Evolutionary conservation across 345 rosid species (phyloP).

Genomic region (Aquilaria yunnanensis): DNA sequence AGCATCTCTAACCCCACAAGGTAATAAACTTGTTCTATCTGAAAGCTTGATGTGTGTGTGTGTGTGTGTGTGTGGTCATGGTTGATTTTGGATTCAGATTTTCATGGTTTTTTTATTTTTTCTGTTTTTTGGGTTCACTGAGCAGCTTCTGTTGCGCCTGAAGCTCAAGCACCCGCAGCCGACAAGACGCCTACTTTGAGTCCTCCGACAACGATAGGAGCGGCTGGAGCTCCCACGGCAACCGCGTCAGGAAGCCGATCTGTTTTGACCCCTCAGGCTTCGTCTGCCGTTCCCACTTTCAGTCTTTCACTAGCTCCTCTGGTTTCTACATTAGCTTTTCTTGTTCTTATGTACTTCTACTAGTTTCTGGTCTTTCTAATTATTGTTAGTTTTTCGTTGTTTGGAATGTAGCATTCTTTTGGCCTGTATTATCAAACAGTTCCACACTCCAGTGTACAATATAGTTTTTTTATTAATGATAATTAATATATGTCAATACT

Average conservation of each 20-base stretch:
- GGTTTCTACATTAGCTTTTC: slow-evolving; percentile 34
- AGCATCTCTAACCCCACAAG: slow-evolving; percentile 34
- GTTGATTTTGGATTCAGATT: neutral
- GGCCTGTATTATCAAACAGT: no score
- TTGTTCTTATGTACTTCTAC: slow-evolving; percentile 12
- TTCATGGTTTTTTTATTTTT: neutral
- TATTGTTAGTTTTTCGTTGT: no score
- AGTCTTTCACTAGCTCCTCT: slow-evolving; percentile 39
- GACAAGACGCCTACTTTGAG: slow-evolving; percentile 40
- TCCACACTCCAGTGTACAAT: no score
- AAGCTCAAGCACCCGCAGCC: slow-evolving; percentile 45
- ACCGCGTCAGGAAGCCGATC: slow-evolving; percentile 40
- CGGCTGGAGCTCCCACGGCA: slow-evolving; percentile 23
- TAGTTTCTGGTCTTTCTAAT: no score
- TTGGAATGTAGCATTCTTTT: no score
- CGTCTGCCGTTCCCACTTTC: slow-evolving; percentile 36
- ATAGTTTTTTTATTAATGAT: no score
- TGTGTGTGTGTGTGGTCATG: neutral
- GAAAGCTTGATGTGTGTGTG: no score
- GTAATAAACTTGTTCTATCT: slow-evolving; percentile 16
- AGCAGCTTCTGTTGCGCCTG: slow-evolving; percentile 46
- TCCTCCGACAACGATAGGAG: slow-evolving; percentile 34
- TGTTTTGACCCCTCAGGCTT: slow-evolving; percentile 32
- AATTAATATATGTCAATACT: no score
- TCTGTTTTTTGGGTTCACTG: neutral